Percentiles rank a stretch among this genome's conserved stretches.
Conservation (phyloP, 1,284 basidiomycete species). For the Puccinia triticina region DNA sequence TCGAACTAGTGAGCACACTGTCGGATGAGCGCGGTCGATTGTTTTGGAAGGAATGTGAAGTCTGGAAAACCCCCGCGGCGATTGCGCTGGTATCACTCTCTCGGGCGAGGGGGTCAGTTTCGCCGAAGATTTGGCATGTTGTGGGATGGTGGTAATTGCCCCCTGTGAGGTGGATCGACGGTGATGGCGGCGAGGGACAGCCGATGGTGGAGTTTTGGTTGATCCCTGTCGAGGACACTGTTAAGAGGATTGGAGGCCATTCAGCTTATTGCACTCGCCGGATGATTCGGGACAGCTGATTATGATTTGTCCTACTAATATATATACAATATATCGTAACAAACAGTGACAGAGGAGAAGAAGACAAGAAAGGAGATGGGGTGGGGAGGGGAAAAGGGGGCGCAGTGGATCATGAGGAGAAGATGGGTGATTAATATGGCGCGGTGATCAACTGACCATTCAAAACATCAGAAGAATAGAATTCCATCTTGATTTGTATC, state of each 20-base stretch:
- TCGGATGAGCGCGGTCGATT: conserved; percentile 37
- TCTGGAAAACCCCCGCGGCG: conserved; percentile 15
- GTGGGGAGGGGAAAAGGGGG: not conserved
- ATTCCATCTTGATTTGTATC: conserved; percentile 45
- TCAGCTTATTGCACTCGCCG: not conserved
- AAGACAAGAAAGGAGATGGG: not conserved
- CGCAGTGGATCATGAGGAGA: not conserved
- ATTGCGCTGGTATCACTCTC: conserved; percentile 29
- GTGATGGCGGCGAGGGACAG: conserved; percentile 28
- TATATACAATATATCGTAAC: too few species aligned
- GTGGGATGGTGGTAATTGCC: conserved; percentile 8
- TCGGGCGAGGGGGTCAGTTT: conserved; percentile 23
- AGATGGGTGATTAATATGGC: conserved; percentile 16
- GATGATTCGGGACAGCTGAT: not conserved
- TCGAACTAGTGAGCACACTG: conserved; percentile 8
- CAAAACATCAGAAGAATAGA: conserved; percentile 47
- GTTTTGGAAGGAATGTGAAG: not conserved
- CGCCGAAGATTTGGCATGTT: conserved; percentile 25
- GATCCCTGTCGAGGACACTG: conserved; percentile 21
- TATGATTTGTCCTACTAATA: not conserved
- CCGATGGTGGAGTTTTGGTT: conserved; percentile 17
- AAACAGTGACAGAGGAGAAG: not conserved
- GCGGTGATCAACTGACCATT: conserved; percentile 37
- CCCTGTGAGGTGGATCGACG: conserved; percentile 7
- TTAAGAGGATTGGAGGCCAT: not conserved